Evolutionary conservation across 2,329 filamentous ascomycete genomes (phyloP).

Genomic region (Colletotrichum eleusines): DNA sequence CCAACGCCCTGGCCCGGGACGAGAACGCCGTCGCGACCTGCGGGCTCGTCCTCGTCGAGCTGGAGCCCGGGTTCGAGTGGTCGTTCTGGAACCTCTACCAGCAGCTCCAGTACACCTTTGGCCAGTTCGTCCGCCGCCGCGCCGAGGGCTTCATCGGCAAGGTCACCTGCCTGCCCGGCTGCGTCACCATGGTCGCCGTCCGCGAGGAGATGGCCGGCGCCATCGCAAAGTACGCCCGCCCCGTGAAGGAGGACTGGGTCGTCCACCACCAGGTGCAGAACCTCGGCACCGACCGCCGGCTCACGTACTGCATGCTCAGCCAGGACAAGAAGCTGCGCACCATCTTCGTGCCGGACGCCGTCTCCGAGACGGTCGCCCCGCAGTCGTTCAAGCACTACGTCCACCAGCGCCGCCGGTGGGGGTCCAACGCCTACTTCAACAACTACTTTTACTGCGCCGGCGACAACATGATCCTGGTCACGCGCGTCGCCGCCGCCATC

Average conservation of each 20-base stretch:
- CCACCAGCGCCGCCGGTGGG: slow-evolving; percentile 51
- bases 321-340: slow-evolving; percentile 41
- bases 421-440: slow-evolving; percentile 53
- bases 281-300: slow-evolving; percentile 15
- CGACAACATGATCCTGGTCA: slow-evolving; percentile 55
- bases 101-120: slow-evolving; percentile 26
- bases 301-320: slow-evolving; percentile 27
- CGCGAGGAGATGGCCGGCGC: slow-evolving; percentile 19
- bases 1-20: slow-evolving; percentile 19
- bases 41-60: slow-evolving; percentile 20
- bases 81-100: slow-evolving; percentile 26
- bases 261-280: slow-evolving; percentile 17
- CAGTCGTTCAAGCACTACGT: slow-evolving; percentile 51
- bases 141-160: slow-evolving; percentile 18
- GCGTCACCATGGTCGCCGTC: slow-evolving; percentile 20
- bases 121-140: slow-evolving; percentile 19
- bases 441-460: slow-evolving; percentile 51
- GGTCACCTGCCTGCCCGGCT: slow-evolving; percentile 11
- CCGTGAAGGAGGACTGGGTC: slow-evolving; percentile 10
- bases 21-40: slow-evolving; percentile 13
- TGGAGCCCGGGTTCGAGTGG: slow-evolving; percentile 20
- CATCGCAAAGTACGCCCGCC: slow-evolving; percentile 12
- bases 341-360: slow-evolving; percentile 50
- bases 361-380: slow-evolving; percentile 51
- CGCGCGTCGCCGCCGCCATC: slow-evolving; percentile 48